These are phyloP conservation scores for Flagelloscypha sp. DNA, from an alignment of 768 basidiomycete genomes.

Conservation along the genomic window DNA sequence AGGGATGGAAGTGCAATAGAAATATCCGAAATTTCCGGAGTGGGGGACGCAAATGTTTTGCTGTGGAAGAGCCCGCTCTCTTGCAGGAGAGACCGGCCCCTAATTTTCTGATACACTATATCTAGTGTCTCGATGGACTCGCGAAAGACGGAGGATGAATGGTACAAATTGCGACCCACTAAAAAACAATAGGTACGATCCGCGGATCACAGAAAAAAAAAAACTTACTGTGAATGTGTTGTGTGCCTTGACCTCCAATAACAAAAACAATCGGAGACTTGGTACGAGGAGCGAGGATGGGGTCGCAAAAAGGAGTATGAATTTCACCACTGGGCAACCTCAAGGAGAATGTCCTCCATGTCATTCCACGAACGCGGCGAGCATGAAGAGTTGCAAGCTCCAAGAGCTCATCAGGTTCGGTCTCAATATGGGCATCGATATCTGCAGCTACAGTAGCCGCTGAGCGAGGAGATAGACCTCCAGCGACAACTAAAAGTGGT, in stretches of 20 bases:
- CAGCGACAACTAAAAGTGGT: conserved; percentile 24
- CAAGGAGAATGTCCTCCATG: conserved; percentile 24
- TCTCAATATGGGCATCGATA: conserved; percentile 2
- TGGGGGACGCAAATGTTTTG: conserved; percentile 5
- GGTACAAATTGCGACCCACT: conserved; percentile 32
- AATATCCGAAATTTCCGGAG: conserved; percentile 24
- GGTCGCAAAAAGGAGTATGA: conserved; percentile 16
- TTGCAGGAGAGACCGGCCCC: conserved; percentile 27
- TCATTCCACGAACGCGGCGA: conserved; percentile 23
- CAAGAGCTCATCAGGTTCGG: conserved; percentile 2
- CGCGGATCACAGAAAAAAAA: background rate
- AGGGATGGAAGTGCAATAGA: conserved; percentile 32
- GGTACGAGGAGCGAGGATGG: conserved; percentile 18
- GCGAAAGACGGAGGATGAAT: conserved; percentile 27
- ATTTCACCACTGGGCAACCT: conserved; percentile 2
- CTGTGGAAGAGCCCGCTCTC: conserved; percentile 28
- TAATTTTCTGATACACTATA: conserved; percentile 18
- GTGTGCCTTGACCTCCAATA: conserved; percentile 33
- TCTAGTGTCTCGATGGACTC: conserved; percentile 30
- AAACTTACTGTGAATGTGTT: conserved; percentile 28
- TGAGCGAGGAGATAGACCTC: conserved; percentile 30
- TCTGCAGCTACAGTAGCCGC: conserved; percentile 10
- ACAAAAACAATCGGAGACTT: conserved; percentile 26
- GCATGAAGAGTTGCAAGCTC: conserved; percentile 14
- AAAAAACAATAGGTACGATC: background rate